These are phyloP conservation scores for Dunaliella salina DNA, from an alignment of 163 green algal genomes.

Conservation along the genomic window DNA sequence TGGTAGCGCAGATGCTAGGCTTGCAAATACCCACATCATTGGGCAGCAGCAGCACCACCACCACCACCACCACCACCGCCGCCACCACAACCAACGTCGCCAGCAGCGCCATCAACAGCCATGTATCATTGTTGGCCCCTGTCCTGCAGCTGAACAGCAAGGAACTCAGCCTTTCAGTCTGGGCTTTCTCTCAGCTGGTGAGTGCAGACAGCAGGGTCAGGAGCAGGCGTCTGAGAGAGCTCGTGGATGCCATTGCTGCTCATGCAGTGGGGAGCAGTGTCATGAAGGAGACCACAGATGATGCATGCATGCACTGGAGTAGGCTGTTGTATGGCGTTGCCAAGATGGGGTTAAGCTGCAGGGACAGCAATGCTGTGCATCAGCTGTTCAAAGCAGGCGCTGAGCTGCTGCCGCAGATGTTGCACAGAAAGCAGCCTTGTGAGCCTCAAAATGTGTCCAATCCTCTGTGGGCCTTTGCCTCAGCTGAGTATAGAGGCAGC, in stretches of 20 bases:
- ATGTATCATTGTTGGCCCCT: too few species aligned
- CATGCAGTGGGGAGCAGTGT: not conserved
- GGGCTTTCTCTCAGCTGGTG: not conserved
- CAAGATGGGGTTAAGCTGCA: not conserved
- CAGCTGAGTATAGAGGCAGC: not conserved
- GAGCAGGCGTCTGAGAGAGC: not conserved
- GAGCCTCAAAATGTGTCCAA: not conserved
- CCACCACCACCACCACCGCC: too few species aligned
- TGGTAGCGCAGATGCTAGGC: not conserved
- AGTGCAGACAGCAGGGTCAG: not conserved
- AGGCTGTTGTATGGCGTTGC: not conserved
- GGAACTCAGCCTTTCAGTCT: not conserved
- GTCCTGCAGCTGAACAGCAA: not conserved
- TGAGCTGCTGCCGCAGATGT: not conserved
- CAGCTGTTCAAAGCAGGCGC: not conserved
- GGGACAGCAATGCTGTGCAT: not conserved
- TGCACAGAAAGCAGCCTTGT: not conserved
- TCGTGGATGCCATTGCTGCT: not conserved
- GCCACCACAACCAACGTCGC: not conserved
- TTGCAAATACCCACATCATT: too few species aligned
- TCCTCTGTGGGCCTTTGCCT: not conserved
- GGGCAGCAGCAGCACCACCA: too few species aligned
- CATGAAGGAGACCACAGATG: not conserved
- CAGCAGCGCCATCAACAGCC: not conserved
- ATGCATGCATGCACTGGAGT: not conserved